phyloP scores from a whole-genome alignment of 495 filamentous ascomycete species.

The Collariella sp. region DNA sequence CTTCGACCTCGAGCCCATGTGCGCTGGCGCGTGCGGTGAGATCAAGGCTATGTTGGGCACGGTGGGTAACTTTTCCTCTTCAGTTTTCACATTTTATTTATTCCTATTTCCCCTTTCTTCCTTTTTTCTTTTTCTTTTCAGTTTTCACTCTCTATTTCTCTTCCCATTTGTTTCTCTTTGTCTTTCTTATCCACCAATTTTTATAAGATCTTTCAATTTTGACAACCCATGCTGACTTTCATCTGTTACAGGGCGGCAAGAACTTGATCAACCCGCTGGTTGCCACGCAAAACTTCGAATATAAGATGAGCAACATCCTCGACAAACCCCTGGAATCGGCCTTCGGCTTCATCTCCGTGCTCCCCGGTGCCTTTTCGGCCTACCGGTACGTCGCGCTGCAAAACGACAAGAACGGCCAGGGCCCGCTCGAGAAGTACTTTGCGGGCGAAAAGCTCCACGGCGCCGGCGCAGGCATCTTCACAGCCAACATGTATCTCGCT shows the following conservation, averaged over 20 bases:
- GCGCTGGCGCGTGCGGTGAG: constrained; percentile 94
- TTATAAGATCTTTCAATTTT: too few relatives aligned
- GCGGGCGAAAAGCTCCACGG: constrained; percentile 97
- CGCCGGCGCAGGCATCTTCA: constrained; percentile 89
- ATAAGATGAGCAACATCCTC: constrained; percentile 99
- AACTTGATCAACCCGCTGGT: constrained; percentile 90
- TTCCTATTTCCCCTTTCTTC: too few relatives aligned
- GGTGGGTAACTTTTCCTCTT: too few relatives aligned
- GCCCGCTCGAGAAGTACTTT: constrained; percentile 95
- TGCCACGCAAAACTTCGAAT: constrained; percentile 98
- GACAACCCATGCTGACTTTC: too few relatives aligned
- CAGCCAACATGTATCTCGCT: constrained; percentile 98
- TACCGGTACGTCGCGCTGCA: constrained; percentile 92
- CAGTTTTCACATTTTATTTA: too few relatives aligned
- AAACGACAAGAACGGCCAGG: constrained; percentile 88
- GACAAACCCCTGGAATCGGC: constrained; percentile 97
- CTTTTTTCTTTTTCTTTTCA: too few relatives aligned
- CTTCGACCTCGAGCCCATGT: constrained; percentile 95
- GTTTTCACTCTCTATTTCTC: too few relatives aligned
- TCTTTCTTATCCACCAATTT: too few relatives aligned
- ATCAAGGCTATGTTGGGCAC: constrained; percentile 95
- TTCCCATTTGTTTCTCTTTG: too few relatives aligned
- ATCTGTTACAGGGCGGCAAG: too few relatives aligned
- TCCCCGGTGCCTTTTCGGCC: constrained; percentile 96
- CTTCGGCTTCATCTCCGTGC: constrained; percentile 94